Conservation (phyloP, 2,329 filamentous ascomycete species). For the Ophiostoma angusticollis region DNA sequence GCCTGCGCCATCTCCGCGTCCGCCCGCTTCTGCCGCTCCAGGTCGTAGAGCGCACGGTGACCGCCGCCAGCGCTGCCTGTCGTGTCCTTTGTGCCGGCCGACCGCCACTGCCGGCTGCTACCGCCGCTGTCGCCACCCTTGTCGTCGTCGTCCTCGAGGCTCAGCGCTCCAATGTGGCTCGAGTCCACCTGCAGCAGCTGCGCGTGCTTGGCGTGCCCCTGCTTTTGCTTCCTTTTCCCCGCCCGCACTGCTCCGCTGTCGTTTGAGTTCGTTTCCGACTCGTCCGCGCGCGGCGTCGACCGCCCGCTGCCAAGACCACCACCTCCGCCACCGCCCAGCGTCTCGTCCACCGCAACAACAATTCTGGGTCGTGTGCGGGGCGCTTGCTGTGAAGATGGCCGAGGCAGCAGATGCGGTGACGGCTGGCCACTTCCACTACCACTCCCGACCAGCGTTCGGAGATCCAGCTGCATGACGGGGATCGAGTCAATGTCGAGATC, state of each 20-base stretch:
- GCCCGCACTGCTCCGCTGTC: slow-evolving; percentile 21
- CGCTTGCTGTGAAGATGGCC: slow-evolving; percentile 23
- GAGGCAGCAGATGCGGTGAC: slow-evolving; percentile 23
- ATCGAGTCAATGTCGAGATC: slow-evolving; percentile 88
- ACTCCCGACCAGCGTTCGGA: slow-evolving; percentile 40
- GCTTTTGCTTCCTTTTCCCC: slow-evolving; percentile 35
- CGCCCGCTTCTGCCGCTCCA: slow-evolving; percentile 58
- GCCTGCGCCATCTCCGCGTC: slow-evolving; percentile 83
- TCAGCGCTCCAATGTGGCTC: slow-evolving; percentile 62
- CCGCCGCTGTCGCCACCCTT: slow-evolving; percentile 12
- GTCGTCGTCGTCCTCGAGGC: slow-evolving; percentile 43
- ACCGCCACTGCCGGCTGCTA: neutral
- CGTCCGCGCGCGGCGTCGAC: slow-evolving; percentile 37
- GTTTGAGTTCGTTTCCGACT: slow-evolving; percentile 41
- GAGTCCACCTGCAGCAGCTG: slow-evolving; percentile 73
- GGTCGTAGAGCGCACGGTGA: slow-evolving; percentile 36
- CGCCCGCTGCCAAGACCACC: slow-evolving; percentile 28
- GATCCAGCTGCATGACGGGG: slow-evolving; percentile 83
- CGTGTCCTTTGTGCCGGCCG: no score
- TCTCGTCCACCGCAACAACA: slow-evolving; percentile 62
- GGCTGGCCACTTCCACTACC: slow-evolving; percentile 13
- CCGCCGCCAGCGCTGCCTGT: slow-evolving; percentile 11
- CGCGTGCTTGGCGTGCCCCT: slow-evolving; percentile 39
- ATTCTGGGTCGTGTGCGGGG: slow-evolving; percentile 39
- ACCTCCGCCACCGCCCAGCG: slow-evolving; percentile 32